Evolutionary conservation across 306 rosid species (phyloP), one percentile per base, ranked within the genome.

Genomic region (Cucumis melo): DNA sequence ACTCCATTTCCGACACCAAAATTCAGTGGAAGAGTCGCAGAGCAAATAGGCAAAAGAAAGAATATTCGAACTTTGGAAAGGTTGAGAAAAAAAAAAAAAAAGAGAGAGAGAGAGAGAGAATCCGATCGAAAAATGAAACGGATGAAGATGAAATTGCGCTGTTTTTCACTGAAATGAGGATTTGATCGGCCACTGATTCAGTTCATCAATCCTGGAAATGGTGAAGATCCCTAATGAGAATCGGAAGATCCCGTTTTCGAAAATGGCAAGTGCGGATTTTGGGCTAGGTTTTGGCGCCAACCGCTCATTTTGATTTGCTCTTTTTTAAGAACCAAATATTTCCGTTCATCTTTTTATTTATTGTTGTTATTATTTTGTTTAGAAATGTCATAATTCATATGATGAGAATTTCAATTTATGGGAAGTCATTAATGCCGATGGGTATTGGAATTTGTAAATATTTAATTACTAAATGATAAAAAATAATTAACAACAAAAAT

Each of bases 221-320:
- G 38, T 2, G 74, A 32, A 62, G 50, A 61, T 42, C 80, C 65
- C 64, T 51, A 48, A 55, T 46, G 38, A 50, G 36, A 72, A 44
- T 23, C 75, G 17, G 38, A 44, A 16, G 23, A 73, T 24, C 64
- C 16, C 72, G 72, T n/a, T 74, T 63, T 50, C 76, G 17, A 74
- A 68, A 62, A 80, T 55, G 66, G 73, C 5, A 27, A 77, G 51
- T 66, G 79, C 79, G 84, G 48, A 32, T 58, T 72, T 84, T 16
- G 54, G 79, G 68, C 21, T 58, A 8, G 42, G 15, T 73, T 83
- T 82, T 88, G 91, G 92, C 96, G 93, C 96, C 89, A 89, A 84
- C 56, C 78, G 23, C 48, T 56, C 24, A 21, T 15, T 41, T 68
- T 15, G 32, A 8, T 34, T 79, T 72, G 8, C 29, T 27, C 51